Base-by-base conservation (phyloP, 352 stramenopile species). In the Globisporangium parvum region DNA sequence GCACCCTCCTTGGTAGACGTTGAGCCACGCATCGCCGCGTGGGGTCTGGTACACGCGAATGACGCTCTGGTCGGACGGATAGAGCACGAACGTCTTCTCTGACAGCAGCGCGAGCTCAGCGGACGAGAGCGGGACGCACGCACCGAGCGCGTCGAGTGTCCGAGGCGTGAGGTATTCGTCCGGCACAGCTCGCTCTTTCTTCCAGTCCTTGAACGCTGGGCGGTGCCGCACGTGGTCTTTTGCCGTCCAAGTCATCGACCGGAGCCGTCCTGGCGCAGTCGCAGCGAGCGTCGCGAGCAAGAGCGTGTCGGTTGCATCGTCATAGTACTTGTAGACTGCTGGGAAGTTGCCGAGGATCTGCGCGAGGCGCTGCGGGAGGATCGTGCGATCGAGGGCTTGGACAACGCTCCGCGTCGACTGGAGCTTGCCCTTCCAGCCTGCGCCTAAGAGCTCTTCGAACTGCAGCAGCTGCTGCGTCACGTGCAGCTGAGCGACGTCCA, bases 61-160 rank as follows among this genome's bases (percentile, higher is more conserved):
- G 28, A 91, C 57, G 31, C 75, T 87, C 45, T 91, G 82, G 48
- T 93, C 80, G 4, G 77, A 75, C 35, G 82, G 80, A 51, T 77
- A 91, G 41, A 86, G 67, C 40, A 73, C 63, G 33, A 63, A 80
- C 21, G 58, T 77, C 47, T 83, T 72, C 41, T 79, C 73, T 3
- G 66, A 55, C 2, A 91, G 55, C 15, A 65, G 53, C 14, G 57
- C 53, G 6, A 91, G 66, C 26, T 89, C 66, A 3, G 62, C 66
- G 18, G 73, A 59, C 3, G 78, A 88, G 23, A 91, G 57, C 18
- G 75, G 65, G 10, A 91, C 66, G 33, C 69, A 85, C 1, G 73
- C 66, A 8, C 55, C 63, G 18, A 69, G 55, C 5, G 81, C 77
- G 26, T 66, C 52, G 23, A 67, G 61, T 2, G 73, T 85, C 14